Evolutionary conservation across 495 filamentous ascomycete genomes (phyloP).

Genomic region (Talaromyces stipitatus): DNA sequence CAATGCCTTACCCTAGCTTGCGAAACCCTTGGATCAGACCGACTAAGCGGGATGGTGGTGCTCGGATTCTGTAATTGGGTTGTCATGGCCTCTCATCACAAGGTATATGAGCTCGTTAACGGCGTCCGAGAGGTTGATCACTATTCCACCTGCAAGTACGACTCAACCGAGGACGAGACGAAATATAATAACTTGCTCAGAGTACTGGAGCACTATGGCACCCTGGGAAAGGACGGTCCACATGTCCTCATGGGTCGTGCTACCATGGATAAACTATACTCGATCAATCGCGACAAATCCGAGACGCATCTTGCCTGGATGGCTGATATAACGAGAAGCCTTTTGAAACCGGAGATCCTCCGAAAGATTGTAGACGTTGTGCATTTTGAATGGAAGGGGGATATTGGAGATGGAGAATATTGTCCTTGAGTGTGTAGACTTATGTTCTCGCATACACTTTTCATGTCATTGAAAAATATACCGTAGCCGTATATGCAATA

Average conservation of each 20-base stretch:
- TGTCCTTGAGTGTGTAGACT: no score
- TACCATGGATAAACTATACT: slow-evolving; percentile 3
- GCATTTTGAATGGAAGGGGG: neutral
- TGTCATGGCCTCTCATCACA: slow-evolving; percentile 17
- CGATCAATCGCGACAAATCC: slow-evolving; percentile 4
- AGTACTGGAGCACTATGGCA: neutral
- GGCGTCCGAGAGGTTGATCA: neutral
- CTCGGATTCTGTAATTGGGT: slow-evolving; percentile 21
- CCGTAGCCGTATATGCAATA: no score
- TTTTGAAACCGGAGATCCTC: slow-evolving; percentile 14
- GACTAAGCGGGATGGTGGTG: slow-evolving; percentile 1
- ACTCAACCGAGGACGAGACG: neutral
- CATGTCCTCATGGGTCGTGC: neutral
- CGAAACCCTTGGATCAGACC: neutral
- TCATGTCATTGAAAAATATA: no score
- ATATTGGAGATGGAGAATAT: neutral
- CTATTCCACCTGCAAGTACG: slow-evolving; percentile 4
- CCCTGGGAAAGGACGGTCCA: neutral
- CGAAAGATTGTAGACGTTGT: neutral
- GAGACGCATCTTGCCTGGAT: slow-evolving; percentile 15
- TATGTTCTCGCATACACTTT: no score
- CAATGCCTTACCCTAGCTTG: neutral
- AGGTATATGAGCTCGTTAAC: slow-evolving; percentile 13
- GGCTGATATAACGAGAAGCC: slow-evolving; percentile 16
- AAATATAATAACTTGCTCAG: neutral